These are phyloP conservation scores for Cryphonectria parasitica DNA, from an alignment of 2,329 filamentous ascomycete species.

Conservation along the genomic window DNA sequence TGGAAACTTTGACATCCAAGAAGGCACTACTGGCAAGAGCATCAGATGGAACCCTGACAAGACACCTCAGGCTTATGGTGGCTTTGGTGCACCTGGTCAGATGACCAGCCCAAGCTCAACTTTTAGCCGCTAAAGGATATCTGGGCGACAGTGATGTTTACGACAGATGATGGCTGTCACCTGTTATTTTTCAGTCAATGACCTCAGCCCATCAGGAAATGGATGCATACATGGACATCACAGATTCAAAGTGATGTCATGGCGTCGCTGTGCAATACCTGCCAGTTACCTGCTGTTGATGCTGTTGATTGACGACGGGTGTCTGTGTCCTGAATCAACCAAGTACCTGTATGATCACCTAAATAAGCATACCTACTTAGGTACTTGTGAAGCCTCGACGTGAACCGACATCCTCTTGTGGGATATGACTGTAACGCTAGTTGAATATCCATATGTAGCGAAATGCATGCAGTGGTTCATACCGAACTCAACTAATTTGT, in stretches of 20 bases:
- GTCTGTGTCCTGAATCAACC: not conserved
- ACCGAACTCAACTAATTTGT: not conserved
- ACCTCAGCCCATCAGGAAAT: not conserved
- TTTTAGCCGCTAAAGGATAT: constrained; percentile 34
- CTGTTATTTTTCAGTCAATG: not conserved
- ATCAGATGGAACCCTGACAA: constrained; percentile 55
- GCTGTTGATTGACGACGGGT: not conserved
- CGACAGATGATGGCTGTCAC: not conserved
- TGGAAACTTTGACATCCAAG: constrained; percentile 77
- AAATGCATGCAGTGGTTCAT: constrained; percentile 11
- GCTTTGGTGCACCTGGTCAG: constrained; percentile 65
- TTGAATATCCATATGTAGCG: constrained; percentile 18
- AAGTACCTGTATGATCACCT: not conserved
- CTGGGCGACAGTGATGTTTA: constrained; percentile 33
- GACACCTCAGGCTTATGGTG: constrained; percentile 42
- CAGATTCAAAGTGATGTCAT: constrained; percentile 8
- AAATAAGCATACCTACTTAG: not conserved
- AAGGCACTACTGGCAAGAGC: constrained; percentile 48
- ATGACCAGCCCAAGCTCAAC: constrained; percentile 67
- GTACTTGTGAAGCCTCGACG: not conserved
- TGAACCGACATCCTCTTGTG: constrained; percentile 16
- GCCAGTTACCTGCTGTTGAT: not conserved
- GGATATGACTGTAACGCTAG: constrained; percentile 23
- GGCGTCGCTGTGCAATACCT: not conserved
- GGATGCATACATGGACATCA: constrained; percentile 26